Evolutionary conservation across 108 stramenopile genomes (phyloP), one percentile per base, ranked within the genome.

Genomic region (Skeletonema marinoi): DNA sequence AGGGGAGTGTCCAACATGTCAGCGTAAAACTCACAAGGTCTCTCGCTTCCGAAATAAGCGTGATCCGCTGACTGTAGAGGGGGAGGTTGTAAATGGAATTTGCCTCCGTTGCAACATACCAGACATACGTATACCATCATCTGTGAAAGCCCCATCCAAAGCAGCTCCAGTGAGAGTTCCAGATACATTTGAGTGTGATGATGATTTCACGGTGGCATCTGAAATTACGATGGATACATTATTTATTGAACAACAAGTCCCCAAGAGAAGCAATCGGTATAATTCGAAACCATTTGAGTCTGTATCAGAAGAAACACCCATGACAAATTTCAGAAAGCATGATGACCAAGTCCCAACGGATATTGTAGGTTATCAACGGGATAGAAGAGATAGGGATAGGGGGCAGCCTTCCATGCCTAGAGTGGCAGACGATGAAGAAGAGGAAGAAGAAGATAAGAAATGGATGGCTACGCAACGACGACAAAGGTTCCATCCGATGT

Each of bases 171-270:
- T 11, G 7, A 17, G 6, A 64, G 38, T 73, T 41, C 60, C 71
- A 3, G 38, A 62, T 17, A 21, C 65, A 30, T 35, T 54, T 17
- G 66, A 58, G 36, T 39, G 50, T 13, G 74, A 75, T 48, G 74
- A 75, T 66, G 65, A 66, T 13, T 21, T 59, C 61, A 75, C 74
- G 4, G 65, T 75, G 4, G 36, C 65, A 17, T 75, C 74, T n/a
- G 74, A 75, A 60, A 66, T 75, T 25, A 75, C 74, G 11, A 44
- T 75, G 58, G 74, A 75, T 67, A 17, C 63, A 29, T 64, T 0
- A 29, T 64, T 0, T 39, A 35, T 64, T 38, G 32, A 19, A 10
- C 21, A 64, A 29, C 63, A 39, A 64, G 63, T 21, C 25, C 11
- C 63, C 1, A 39, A 38, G 17, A 64, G 38, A 38, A 64, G 38